A percentile compares a stretch with the other conserved stretches of the same genome.
These are phyloP conservation scores for Protomyces inouyei DNA, from an alignment of 1,139 yeast genomes.

Conservation along the genomic window DNA sequence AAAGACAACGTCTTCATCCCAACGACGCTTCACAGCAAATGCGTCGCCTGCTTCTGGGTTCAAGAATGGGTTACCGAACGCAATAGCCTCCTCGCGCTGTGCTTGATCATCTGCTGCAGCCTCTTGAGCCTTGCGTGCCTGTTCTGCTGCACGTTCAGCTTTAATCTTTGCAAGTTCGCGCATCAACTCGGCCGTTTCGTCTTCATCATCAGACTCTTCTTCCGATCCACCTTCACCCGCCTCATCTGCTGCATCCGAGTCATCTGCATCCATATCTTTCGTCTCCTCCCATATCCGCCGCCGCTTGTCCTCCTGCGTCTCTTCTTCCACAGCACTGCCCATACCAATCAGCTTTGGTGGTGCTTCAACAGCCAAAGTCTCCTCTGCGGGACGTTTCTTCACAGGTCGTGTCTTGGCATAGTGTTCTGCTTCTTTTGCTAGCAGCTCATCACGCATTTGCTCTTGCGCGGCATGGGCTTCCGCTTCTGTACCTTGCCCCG, in stretches of 20 bases:
- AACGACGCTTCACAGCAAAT: conserved; percentile 41
- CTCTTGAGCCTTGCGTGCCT: conserved; percentile 39
- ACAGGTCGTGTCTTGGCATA: conserved; percentile 25
- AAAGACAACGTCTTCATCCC: conserved; percentile 49
- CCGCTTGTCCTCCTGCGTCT: conserved; percentile 28
- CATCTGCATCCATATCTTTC: conserved; percentile 33
- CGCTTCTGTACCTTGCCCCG: conserved; percentile 38
- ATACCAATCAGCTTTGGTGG: neutral
- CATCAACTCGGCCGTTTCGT: conserved; percentile 44
- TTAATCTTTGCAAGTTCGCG: conserved; percentile 54
- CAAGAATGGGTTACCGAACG: conserved; percentile 48
- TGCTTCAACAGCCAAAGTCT: conserved; percentile 26
- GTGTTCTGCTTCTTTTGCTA: conserved; percentile 30
- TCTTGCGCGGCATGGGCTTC: conserved; percentile 22
- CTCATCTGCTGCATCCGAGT: conserved; percentile 32
- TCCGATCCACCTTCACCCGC: conserved; percentile 35
- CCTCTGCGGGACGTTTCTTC: conserved; percentile 22
- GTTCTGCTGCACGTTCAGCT: conserved; percentile 44
- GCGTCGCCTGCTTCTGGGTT: conserved; percentile 33
- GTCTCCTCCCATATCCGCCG: conserved; percentile 33
- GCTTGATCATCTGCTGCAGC: conserved; percentile 39
- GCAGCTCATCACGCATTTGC: conserved; percentile 26
- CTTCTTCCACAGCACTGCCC: neutral
- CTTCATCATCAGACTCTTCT: conserved; percentile 37
- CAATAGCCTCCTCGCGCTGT: conserved; percentile 40